Base-by-base conservation (phyloP, 495 filamentous ascomycete genomes). In the Xylaria nigripes region DNA sequence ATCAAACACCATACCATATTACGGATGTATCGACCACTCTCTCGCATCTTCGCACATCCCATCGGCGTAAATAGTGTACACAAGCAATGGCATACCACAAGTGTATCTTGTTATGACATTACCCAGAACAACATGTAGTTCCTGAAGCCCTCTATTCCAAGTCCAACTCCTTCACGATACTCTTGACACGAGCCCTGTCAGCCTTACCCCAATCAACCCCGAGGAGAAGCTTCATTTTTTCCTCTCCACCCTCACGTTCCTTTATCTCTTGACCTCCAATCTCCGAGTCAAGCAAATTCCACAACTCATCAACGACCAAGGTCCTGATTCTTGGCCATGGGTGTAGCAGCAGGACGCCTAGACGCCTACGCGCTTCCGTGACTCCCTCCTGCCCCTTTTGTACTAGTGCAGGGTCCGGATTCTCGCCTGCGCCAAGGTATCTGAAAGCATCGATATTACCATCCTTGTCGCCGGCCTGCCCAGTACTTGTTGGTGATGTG, bases 231-330 rank as follows among this genome's bases (percentile, higher is more conserved):
- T 50, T 42, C 16, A 16, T 40, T 6, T 36, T 47, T 52, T 41
- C 45, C 61, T 53, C 22, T 56, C 60, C n/a, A 15, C 24, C 45
- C 34, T n/a, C 36, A 23, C 6, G 24, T n/a, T 59, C 25, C 36
- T 25, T 16, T 27, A 45, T 19, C 45, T 56, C 45, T 48, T 54
- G 34, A 52, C 47, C n/a, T 40, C 38, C 13, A 6, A 16, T 21
- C 53, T 41, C 15, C 3, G n/a, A 2, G 38, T 48, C 29, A 64
- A 49, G 6, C 23, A 76, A 47, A 27, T 59, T 60, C 75, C 75
- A 78, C 16, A 78, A 54, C 64, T 76, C 71, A 30, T 78, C 75
- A 9, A 76, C 70, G 24, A 76, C 74, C 25, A 67, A 43, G 43
- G 61, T 70, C 56, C 69, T 63, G 10, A 70, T 65, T 23, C 70